These are phyloP conservation scores for Kwoniella sp. DNA, from an alignment of 768 basidiomycete species.

Conservation along the genomic window DNA sequence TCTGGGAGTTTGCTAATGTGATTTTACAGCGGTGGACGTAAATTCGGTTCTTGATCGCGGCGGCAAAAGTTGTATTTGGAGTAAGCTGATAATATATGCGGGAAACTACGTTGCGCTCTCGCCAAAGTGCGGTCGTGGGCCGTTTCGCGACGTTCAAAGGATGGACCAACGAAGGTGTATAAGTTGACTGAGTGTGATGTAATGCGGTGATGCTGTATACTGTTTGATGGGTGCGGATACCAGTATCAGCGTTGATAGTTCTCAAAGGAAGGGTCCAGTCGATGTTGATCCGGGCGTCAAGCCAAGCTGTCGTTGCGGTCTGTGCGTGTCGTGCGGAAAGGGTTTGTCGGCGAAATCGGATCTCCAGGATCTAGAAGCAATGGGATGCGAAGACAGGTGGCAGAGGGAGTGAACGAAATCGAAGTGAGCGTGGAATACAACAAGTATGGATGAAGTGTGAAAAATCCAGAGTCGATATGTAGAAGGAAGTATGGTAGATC, in stretches of 20 bases:
- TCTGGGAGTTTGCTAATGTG: no score
- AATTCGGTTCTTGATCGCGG: not conserved
- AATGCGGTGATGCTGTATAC: not conserved
- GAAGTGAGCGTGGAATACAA: not conserved
- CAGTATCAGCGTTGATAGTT: not conserved
- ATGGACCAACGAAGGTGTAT: not conserved
- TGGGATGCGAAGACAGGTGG: no score
- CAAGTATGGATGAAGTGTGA: not conserved
- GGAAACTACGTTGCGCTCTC: no score
- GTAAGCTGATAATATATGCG: no score
- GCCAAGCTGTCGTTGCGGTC: not conserved
- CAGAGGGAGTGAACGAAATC: not conserved
- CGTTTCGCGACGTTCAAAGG: not conserved
- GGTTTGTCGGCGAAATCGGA: not conserved
- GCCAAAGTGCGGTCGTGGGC: not conserved
- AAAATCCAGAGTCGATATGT: not conserved
- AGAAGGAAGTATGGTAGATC: not conserved
- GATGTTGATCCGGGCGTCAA: not conserved
- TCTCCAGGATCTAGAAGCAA: constrained; percentile 8
- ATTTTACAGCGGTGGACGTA: not conserved
- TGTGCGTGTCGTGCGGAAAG: constrained; percentile 4
- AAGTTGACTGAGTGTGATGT: not conserved
- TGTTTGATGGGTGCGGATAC: not conserved
- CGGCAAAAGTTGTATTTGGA: not conserved
- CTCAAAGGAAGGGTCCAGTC: no score